These are phyloP conservation scores for Platanthera guangdongensis DNA, from an alignment of 106 monocot genomes.

Conservation along the genomic window DNA sequence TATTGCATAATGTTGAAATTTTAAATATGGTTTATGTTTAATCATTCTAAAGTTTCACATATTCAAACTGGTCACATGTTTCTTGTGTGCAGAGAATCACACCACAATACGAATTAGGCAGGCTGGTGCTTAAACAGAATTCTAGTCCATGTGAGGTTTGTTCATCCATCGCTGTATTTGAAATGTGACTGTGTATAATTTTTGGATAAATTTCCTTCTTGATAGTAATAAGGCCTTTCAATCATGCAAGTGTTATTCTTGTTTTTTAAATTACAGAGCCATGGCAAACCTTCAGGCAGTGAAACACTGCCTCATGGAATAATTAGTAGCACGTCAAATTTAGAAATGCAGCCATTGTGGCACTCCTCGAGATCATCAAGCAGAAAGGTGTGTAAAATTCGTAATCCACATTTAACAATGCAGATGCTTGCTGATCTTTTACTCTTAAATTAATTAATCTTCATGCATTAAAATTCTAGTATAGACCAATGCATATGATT, in stretches of 20 bases:
- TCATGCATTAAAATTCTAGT: background rate
- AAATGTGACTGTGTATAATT: background rate
- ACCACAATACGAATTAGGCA: constrained; percentile 12
- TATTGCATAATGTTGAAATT: background rate
- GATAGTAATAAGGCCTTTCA: background rate
- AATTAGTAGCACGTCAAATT: constrained; percentile 37
- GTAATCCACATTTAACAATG: background rate
- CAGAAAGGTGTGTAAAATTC: constrained; percentile 25
- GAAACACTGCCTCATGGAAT: constrained; percentile 48
- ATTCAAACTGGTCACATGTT: background rate
- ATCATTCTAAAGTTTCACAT: background rate
- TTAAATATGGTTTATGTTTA: background rate
- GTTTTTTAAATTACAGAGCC: constrained; percentile 7
- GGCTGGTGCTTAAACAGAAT: constrained; percentile 7
- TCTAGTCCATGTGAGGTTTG: constrained; percentile 36
- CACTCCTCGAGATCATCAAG: constrained; percentile 14
- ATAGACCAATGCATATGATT: background rate
- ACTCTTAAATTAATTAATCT: background rate
- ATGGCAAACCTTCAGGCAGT: constrained; percentile 32
- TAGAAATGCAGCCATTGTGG: constrained; percentile 31
- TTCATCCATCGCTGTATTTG: background rate
- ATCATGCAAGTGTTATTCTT: background rate
- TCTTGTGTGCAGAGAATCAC: constrained; percentile 24
- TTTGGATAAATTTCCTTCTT: background rate
- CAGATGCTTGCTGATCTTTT: background rate